Conservation (phyloP, 1,139 yeast species). For the Kluyveromyces marxianus region DNA sequence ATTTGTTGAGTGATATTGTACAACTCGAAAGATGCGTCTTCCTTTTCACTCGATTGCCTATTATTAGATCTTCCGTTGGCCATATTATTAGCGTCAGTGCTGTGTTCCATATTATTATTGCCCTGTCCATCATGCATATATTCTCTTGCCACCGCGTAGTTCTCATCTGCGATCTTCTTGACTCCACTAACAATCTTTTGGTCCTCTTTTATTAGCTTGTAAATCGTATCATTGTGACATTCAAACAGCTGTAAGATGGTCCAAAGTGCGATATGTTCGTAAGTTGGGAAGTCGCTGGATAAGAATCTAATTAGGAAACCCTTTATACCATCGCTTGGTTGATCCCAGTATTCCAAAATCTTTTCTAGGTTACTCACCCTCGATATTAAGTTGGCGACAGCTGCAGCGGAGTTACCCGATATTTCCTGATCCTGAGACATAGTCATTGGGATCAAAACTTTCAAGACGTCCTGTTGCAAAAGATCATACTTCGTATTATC, state of each 20-base stretch:
- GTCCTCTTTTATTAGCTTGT: constrained; percentile 53
- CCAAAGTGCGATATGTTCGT: constrained; percentile 98
- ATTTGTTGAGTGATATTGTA: constrained; percentile 77
- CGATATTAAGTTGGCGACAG: constrained; percentile 90
- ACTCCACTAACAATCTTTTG: constrained; percentile 51
- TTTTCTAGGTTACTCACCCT: constrained; percentile 70
- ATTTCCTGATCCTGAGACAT: constrained; percentile 86
- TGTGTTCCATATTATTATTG: constrained; percentile 31
- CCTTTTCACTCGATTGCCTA: constrained; percentile 30
- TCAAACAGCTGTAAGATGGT: constrained; percentile 88
- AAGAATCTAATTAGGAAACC: constrained; percentile 79
- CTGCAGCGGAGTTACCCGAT: constrained; percentile 98
- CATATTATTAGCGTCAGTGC: constrained; percentile 1
- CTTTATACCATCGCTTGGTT: constrained; percentile 77
- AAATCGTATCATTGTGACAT: constrained; percentile 68
- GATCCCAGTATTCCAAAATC: constrained; percentile 71
- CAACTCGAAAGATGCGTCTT: constrained; percentile 64
- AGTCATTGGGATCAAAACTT: constrained; percentile 86
- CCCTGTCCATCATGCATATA: constrained; percentile 23
- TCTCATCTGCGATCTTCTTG: constrained; percentile 40
- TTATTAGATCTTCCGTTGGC: constrained; percentile 12
- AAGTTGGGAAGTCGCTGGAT: constrained; percentile 84
- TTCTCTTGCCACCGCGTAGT: constrained; percentile 28
- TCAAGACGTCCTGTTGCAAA: constrained; percentile 76
- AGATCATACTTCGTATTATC: constrained; percentile 87